Percentiles rank a stretch among this genome's conserved stretches.
Conservation (phyloP, 768 basidiomycete genomes). For the Cystofilobasidium ferigula region DNA sequence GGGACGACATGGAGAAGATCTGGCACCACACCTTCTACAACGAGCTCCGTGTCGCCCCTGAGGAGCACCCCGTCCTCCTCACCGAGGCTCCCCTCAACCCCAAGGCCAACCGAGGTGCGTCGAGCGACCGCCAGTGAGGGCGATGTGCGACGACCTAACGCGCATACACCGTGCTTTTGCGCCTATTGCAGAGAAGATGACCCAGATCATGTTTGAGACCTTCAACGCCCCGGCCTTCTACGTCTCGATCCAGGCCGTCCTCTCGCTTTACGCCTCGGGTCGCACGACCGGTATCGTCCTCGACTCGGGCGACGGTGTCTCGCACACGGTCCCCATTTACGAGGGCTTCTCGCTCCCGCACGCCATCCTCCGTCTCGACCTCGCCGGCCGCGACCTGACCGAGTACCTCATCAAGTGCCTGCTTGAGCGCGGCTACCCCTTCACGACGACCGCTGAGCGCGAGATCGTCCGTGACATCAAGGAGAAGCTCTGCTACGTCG, state of each 20-base stretch:
- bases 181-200: constrained; percentile 35
- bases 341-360: constrained; percentile 86
- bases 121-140: constrained; percentile 40
- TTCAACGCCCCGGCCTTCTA: constrained; percentile 90
- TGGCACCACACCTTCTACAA: constrained; percentile 98
- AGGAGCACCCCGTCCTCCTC: constrained; percentile 82
- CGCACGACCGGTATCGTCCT: constrained; percentile 79
- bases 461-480: constrained; percentile 97
- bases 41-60: constrained; percentile 82
- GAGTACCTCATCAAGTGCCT: constrained; percentile 64
- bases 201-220: constrained; percentile 93
- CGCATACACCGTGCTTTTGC: neutral
- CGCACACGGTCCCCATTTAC: constrained; percentile 93
- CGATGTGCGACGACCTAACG: too few relatives aligned
- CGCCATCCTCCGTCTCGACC: constrained; percentile 79
- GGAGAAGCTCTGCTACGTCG: constrained; percentile 92
- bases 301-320: constrained; percentile 93
- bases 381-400: constrained; percentile 86
- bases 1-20: constrained; percentile 99
- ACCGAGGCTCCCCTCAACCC: constrained; percentile 89
- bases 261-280: constrained; percentile 45
- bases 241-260: constrained; percentile 80
- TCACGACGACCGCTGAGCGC: constrained; percentile 84
- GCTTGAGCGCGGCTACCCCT: constrained; percentile 82
- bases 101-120: constrained; percentile 62